Conservation (phyloP, 352 stramenopile species). For the Elongisporangium anandrum region DNA sequence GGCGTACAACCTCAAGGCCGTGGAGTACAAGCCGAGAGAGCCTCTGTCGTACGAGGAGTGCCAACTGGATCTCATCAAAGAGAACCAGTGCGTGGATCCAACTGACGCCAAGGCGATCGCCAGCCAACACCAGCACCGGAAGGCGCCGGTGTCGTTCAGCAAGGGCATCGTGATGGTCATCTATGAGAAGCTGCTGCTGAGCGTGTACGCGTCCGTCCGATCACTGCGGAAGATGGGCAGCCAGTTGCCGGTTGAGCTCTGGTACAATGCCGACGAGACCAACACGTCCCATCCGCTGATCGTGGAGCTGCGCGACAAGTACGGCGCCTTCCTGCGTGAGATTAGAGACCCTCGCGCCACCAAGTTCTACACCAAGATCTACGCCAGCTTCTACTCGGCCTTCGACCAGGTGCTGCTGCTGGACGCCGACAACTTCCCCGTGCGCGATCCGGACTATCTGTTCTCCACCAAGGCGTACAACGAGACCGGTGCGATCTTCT, state of each 20-base stretch:
- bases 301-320: constrained; percentile 27
- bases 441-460: constrained; percentile 55
- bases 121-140: constrained; percentile 16
- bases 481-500: constrained; percentile 64
- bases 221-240: constrained; percentile 39
- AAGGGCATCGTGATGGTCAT: constrained; percentile 57
- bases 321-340: constrained; percentile 37
- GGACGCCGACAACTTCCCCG: constrained; percentile 56
- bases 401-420: constrained; percentile 57
- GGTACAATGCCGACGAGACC: constrained; percentile 38
- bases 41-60: constrained; percentile 20
- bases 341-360: constrained; percentile 34
- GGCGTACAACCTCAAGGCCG: constrained; percentile 33
- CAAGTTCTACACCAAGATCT: constrained; percentile 54
- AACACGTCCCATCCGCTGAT: constrained; percentile 32
- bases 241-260: constrained; percentile 54
- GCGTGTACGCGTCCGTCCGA: constrained; percentile 54
- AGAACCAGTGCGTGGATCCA: constrained; percentile 25
- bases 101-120: constrained; percentile 17
- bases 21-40: constrained; percentile 39
- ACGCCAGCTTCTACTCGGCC: constrained; percentile 45
- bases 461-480: constrained; percentile 61
- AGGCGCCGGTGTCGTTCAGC: constrained; percentile 28
- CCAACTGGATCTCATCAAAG: constrained; percentile 14
- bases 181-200: constrained; percentile 52